Conservation (phyloP, 1,284 basidiomycete genomes). For the Rhodotorula mucilaginosa region DNA sequence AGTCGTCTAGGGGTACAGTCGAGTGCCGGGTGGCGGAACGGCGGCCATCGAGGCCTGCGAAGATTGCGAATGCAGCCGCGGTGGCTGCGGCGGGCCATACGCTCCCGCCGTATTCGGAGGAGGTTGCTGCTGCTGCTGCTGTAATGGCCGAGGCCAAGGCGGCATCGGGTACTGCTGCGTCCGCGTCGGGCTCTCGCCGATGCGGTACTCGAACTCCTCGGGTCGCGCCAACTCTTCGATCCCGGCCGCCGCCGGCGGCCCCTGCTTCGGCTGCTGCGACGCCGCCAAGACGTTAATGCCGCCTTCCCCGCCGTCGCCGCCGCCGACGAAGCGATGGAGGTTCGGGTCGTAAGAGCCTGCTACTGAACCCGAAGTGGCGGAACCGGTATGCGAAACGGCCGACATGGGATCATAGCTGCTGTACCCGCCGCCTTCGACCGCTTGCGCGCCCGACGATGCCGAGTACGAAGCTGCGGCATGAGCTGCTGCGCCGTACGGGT, state of each 20-base stretch:
- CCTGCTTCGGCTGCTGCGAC: too few relatives aligned
- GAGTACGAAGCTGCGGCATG: neutral
- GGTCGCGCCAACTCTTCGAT: conserved; percentile 26
- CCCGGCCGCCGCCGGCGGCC: neutral
- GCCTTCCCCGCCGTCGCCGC: too few relatives aligned
- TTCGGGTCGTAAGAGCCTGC: conserved; percentile 3
- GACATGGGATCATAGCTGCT: conserved; percentile 6
- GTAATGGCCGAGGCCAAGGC: neutral
- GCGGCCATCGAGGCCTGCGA: neutral
- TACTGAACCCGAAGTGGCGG: neutral
- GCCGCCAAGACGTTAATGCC: neutral
- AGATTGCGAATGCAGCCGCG: neutral
- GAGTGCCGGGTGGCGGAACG: neutral
- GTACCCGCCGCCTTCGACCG: neutral
- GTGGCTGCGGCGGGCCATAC: neutral
- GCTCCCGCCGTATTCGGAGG: neutral
- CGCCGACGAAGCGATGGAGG: neutral
- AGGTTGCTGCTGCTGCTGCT: neutral
- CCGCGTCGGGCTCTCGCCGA: conserved; percentile 4
- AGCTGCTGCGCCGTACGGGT: conserved; percentile 2
- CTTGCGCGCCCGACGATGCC: neutral
- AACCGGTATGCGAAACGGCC: conserved; percentile 5
- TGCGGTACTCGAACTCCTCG: conserved; percentile 23
- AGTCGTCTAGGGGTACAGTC: neutral
- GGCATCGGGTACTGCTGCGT: neutral